A percentile compares a stretch with the other conserved stretches of the same genome.
phyloP scores from a whole-genome alignment of 139 green algal genomes.

The Zygnema cylindricum region DNA sequence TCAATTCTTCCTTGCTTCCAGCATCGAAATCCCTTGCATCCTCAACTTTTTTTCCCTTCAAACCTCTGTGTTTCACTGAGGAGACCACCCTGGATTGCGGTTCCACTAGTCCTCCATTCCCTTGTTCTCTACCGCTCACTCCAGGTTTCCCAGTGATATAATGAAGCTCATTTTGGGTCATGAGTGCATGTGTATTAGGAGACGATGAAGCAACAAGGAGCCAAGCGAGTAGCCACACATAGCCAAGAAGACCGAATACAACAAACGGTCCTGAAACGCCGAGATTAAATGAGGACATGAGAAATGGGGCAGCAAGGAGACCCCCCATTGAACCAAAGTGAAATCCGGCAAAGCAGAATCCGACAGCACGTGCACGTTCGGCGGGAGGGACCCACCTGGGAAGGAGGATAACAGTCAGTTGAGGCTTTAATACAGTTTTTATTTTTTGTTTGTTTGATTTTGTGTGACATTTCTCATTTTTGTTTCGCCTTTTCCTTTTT shows the following conservation, averaged over 20 bases:
- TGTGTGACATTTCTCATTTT: too few species aligned
- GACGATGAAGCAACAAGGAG: not conserved
- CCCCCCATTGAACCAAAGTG: conserved; percentile 66
- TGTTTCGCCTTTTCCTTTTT: too few species aligned
- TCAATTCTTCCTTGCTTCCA: not conserved
- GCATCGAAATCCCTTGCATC: not conserved
- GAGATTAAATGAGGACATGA: conserved; percentile 76
- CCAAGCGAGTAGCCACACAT: conserved; percentile 63
- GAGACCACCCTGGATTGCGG: too few species aligned
- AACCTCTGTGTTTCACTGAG: too few species aligned
- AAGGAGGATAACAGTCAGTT: too few species aligned
- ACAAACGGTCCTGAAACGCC: conserved; percentile 68
- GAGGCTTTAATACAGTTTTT: too few species aligned
- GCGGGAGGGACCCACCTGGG: conserved; percentile 62
- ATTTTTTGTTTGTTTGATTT: too few species aligned
- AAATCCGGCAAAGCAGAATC: conserved; percentile 56
- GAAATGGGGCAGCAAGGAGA: conserved; percentile 75
- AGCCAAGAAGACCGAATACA: conserved; percentile 58
- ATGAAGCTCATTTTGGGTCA: conserved; percentile 16
- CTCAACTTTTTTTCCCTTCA: not conserved
- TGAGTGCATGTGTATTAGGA: conserved; percentile 18
- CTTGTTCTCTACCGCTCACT: not conserved
- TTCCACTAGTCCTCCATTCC: too few species aligned
- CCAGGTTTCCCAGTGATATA: too few species aligned
- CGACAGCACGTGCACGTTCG: conserved; percentile 55